phyloP scores from a whole-genome alignment of 306 rosid genomes.

The Sesbania bispinosa region DNA sequence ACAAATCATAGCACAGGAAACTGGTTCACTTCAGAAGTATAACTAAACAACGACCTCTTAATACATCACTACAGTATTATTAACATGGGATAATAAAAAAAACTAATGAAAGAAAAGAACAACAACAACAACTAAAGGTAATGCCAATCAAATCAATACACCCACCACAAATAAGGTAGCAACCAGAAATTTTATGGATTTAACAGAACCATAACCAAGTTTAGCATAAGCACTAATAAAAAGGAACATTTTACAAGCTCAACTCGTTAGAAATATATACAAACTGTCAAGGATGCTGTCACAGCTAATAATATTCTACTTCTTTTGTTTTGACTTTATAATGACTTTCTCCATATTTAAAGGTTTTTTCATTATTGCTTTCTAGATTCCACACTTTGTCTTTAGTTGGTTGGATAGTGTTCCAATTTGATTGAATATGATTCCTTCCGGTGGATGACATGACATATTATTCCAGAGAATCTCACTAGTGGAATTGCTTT shows the following conservation, averaged over 20 bases:
- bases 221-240: not conserved
- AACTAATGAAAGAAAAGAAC: not conserved
- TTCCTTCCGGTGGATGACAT: slow-evolving; percentile 29
- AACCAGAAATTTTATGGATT: not conserved
- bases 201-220: not conserved
- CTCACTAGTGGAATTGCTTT: slow-evolving; percentile 22
- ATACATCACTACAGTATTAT: not conserved
- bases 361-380: not conserved
- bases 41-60: not conserved
- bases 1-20: not conserved
- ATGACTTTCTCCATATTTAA: slow-evolving; percentile 8
- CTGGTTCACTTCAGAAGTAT: not conserved
- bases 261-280: slow-evolving; percentile 4
- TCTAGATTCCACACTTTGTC: slow-evolving; percentile 21
- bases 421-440: slow-evolving; percentile 34
- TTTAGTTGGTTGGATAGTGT: slow-evolving; percentile 12
- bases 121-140: not conserved
- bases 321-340: slow-evolving; percentile 10
- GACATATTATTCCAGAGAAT: slow-evolving; percentile 32
- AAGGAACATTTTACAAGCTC: not conserved
- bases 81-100: not conserved
- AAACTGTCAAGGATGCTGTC: not conserved
- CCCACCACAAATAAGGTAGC: not conserved
- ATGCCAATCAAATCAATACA: not conserved
- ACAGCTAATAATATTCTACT: slow-evolving; percentile 3